Conservation (phyloP, 139 green algal genomes). For the Ettlia oleoabundans region DNA sequence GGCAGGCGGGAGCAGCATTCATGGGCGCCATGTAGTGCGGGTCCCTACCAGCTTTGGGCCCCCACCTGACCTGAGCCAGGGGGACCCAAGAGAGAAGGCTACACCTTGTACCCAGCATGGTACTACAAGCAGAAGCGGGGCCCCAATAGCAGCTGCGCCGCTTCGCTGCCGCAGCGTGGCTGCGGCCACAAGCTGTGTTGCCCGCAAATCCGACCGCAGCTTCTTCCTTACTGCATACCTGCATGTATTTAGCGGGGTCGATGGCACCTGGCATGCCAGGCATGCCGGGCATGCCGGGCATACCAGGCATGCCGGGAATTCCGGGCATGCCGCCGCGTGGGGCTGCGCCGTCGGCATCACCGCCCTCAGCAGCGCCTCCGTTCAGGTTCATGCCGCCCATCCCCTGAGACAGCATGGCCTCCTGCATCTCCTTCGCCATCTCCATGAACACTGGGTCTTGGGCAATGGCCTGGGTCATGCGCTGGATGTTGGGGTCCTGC, state of each 20-base stretch:
- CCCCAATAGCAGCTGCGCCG: background rate
- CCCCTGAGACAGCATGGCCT: slow-evolving; percentile 34
- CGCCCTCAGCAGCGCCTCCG: slow-evolving; percentile 1
- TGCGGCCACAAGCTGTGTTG: too few relatives aligned
- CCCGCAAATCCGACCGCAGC: too few relatives aligned
- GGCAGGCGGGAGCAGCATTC: background rate
- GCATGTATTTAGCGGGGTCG: slow-evolving; percentile 50
- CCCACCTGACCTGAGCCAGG: too few relatives aligned
- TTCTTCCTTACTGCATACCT: slow-evolving; percentile 3
- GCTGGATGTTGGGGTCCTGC: slow-evolving; percentile 56
- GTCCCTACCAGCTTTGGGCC: background rate
- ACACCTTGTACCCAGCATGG: too few relatives aligned
- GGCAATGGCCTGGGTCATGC: slow-evolving; percentile 54
- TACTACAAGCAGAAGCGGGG: too few relatives aligned
- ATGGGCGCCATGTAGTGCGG: background rate
- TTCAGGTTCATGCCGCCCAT: slow-evolving; percentile 41
- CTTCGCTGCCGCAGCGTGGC: too few relatives aligned
- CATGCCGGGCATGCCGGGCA: slow-evolving; percentile 34
- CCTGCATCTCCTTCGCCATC: slow-evolving; percentile 55
- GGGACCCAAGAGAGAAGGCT: too few relatives aligned
- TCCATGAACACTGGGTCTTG: slow-evolving; percentile 50
- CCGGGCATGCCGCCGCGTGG: slow-evolving; percentile 24
- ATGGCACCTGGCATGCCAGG: slow-evolving; percentile 26
- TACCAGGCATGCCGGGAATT: slow-evolving; percentile 9
- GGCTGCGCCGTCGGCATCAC: background rate